Conservation (phyloP, 805 yeast genomes). For the Metschnikowia cubensis region DNA sequence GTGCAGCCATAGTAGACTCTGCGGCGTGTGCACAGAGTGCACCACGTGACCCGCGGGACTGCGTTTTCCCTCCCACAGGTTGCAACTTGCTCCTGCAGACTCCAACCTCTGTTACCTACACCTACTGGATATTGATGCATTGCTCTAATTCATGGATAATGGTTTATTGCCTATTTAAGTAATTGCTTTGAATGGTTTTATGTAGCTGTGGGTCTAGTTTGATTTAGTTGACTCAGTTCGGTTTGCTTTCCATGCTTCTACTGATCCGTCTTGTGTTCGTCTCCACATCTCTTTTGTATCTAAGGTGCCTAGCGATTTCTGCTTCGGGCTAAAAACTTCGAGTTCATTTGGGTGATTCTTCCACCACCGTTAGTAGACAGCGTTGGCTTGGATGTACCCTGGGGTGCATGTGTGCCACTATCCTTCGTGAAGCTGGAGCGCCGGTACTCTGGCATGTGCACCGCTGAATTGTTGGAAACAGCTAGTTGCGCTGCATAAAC, state of each 20-base stretch:
- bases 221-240: no score
- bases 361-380: slow-evolving; percentile 5
- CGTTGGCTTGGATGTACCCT: background rate
- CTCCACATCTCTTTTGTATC: background rate
- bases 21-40: background rate
- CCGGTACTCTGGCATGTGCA: slow-evolving; percentile 22
- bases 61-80: slow-evolving; percentile 1
- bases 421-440: slow-evolving; percentile 33
- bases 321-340: slow-evolving; percentile 58
- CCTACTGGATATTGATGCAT: background rate
- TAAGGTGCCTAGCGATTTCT: slow-evolving; percentile 23
- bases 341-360: slow-evolving; percentile 53
- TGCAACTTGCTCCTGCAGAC: background rate
- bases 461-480: slow-evolving; percentile 29
- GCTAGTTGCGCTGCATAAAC: slow-evolving; percentile 46
- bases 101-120: background rate
- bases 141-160: no score
- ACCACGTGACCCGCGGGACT: slow-evolving; percentile 9
- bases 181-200: background rate
- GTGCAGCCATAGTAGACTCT: slow-evolving; percentile 1
- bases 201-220: background rate
- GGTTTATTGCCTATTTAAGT: background rate
- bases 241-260: no score
- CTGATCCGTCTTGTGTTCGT: background rate
- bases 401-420: background rate